phyloP scores from a whole-genome alignment of 108 stramenopile genomes.

The Cyclotella sp. region DNA sequence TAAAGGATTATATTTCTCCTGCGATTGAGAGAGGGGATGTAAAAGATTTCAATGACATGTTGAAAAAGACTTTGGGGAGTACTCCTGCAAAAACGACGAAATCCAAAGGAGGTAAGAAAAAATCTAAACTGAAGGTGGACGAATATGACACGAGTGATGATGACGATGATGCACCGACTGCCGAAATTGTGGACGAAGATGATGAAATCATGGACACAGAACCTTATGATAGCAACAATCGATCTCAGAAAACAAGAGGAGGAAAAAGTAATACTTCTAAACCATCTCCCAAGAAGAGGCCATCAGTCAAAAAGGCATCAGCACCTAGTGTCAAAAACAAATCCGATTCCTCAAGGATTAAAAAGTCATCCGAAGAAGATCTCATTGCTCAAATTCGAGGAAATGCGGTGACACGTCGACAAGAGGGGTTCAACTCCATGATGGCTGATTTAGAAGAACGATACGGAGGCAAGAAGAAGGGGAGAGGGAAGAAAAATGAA shows the following conservation, averaged over 20 bases:
- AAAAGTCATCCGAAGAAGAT: conserved; percentile 49
- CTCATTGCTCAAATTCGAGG: conserved; percentile 72
- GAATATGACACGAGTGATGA: conserved; percentile 29
- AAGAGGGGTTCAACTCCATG: conserved; percentile 55
- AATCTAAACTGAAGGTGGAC: conserved; percentile 15
- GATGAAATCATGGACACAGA: conserved; percentile 39
- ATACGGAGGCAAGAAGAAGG: conserved; percentile 65
- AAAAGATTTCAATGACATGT: conserved; percentile 45
- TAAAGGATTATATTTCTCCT: conserved; percentile 80
- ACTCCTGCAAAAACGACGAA: conserved; percentile 47
- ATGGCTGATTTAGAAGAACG: conserved; percentile 65
- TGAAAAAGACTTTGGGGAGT: conserved; percentile 57
- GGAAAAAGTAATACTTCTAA: conserved; percentile 1
- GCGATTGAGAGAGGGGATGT: conserved; percentile 69
- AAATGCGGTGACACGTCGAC: conserved; percentile 48
- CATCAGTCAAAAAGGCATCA: conserved; percentile 13
- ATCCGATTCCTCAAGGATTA: conserved; percentile 34
- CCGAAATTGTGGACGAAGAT: conserved; percentile 33
- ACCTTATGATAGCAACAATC: conserved; percentile 34
- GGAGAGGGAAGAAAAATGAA: conserved; percentile 31
- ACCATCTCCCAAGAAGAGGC: conserved; percentile 43
- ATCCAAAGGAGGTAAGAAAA: conserved; percentile 39
- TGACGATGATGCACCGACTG: conserved; percentile 36
- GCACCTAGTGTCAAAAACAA: conserved; percentile 2
- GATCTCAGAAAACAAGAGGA: conserved; percentile 5